Evolutionary conservation across 371 early-diverging fungal genomes (phyloP), one percentile per base, ranked within the genome.

Genomic region (Chytridiales sp.): DNA sequence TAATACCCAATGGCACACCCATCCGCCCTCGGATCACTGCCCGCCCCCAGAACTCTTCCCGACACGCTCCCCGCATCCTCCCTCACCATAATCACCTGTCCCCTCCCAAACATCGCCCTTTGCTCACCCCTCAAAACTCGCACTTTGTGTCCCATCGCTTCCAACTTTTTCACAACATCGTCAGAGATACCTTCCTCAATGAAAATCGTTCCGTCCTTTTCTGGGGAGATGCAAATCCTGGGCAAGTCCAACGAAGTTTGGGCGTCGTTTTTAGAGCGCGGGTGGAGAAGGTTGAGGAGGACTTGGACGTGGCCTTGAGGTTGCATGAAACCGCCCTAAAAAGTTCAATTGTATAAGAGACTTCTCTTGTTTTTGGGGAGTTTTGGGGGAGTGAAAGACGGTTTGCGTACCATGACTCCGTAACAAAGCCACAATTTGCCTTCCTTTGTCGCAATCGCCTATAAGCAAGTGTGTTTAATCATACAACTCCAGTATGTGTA

Each of bases 281-380:
- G 59, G 47, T 82, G 76, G 64, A 85, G 66, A 42, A 86, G 60
- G 54, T 90, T 88, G 42, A 90, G 55, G 34, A 92, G 70, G 5
- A 88, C 87, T 75, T 91, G 91, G 1, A 90, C 74, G 38, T 92
- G 91, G 9, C 90, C 91, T 69, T 92, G 91, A 21, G 93, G 90
- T 70, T 92, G 87, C 83, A 85, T 86, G 58, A 82, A 84, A 2
- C 76, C 64, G 47, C 66, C 69, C 63, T n/a, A n/a, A n/a, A n/a
- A n/a, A n/a, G n/a, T n/a, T n/a, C n/a, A n/a, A n/a, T n/a, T n/a
- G 42, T 61, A 31, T 24, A 11, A n/a, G 11, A 36, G 13, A 32
- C n/a, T 31, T 19, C 35, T 0, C 11, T 17, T 2, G 2, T 15
- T 27, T 80, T 82, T 77, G n/a, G n/a, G n/a, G n/a, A n/a, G n/a